Conservation (phyloP, 768 basidiomycete genomes). For the Chalciporus chontae region DNA sequence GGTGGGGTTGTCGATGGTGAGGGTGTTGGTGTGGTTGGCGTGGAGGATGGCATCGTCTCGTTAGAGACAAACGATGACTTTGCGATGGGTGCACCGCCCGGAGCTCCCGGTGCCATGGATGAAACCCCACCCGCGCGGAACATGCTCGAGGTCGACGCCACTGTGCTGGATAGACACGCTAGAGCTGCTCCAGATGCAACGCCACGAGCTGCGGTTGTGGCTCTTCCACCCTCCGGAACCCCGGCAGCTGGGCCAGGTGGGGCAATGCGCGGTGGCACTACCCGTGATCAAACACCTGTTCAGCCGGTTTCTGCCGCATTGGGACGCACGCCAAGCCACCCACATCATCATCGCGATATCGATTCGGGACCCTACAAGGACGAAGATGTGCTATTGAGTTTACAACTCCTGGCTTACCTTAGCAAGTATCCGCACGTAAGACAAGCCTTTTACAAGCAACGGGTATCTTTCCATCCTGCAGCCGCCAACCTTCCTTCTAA, state of each 20-base stretch:
- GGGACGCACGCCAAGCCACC: constrained; percentile 29
- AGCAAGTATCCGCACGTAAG: constrained; percentile 98
- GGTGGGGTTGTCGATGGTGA: constrained; percentile 38
- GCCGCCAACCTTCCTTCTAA: constrained; percentile 42
- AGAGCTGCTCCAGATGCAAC: constrained; percentile 55
- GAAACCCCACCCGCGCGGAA: constrained; percentile 23
- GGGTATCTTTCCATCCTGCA: constrained; percentile 79
- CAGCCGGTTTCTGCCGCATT: constrained; percentile 14
- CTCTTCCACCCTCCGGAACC: constrained; percentile 41
- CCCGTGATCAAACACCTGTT: constrained; percentile 18
- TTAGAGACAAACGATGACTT: constrained; percentile 84
- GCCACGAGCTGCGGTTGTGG: constrained; percentile 58
- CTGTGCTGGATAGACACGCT: constrained; percentile 29
- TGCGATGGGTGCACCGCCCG: constrained; percentile 87
- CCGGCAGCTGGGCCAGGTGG: constrained; percentile 11
- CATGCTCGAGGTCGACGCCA: constrained; percentile 24
- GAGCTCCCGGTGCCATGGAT: constrained; percentile 81
- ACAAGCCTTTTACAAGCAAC: constrained; percentile 89
- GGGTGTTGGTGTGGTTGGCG: constrained; percentile 43
- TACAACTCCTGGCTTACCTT: constrained; percentile 93
- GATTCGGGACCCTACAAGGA: constrained; percentile 79
- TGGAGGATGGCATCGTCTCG: constrained; percentile 74
- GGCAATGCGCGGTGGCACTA: constrained; percentile 10
- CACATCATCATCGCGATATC: constrained; percentile 37
- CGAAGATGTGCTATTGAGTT: constrained; percentile 85